Evolutionary conservation across 495 filamentous ascomycete species (phyloP).

Genomic region (Daldinia loculata): DNA sequence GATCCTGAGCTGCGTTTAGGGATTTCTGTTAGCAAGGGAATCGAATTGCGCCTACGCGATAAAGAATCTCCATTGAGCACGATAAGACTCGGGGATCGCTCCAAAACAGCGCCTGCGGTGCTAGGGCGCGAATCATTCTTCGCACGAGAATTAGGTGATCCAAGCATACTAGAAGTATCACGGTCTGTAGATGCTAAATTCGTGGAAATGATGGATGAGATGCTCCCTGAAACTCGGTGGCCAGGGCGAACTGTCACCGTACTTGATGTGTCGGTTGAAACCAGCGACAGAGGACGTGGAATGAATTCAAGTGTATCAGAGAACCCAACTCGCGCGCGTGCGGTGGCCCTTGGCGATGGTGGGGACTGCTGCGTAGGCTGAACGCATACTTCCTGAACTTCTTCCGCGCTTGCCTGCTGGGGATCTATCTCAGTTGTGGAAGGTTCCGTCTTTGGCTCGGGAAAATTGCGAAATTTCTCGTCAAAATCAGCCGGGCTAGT

Average conservation of each 20-base stretch:
- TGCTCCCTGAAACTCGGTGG: constrained; percentile 70
- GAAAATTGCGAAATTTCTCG: constrained; percentile 49
- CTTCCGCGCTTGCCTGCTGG: constrained; percentile 9
- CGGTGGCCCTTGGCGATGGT: constrained; percentile 49
- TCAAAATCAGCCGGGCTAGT: constrained; percentile 67
- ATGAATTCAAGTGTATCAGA: constrained; percentile 72
- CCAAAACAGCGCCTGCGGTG: constrained; percentile 62
- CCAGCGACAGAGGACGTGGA: constrained; percentile 74
- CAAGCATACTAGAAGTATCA: constrained; percentile 42
- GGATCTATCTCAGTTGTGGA: constrained; percentile 9
- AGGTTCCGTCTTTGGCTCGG: constrained; percentile 36
- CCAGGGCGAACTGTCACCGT: constrained; percentile 68
- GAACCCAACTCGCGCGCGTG: constrained; percentile 65
- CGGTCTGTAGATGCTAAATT: constrained; percentile 51
- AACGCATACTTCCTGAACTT: constrained; percentile 25
- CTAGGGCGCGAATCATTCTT: constrained; percentile 56
- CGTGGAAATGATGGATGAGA: constrained; percentile 67
- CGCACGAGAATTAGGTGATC: constrained; percentile 43
- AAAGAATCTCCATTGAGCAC: constrained; percentile 46
- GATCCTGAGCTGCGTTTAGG: constrained; percentile 41
- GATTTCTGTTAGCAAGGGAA: constrained; percentile 54
- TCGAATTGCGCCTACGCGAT: constrained; percentile 59
- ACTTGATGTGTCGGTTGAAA: constrained; percentile 78
- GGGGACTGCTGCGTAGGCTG: constrained; percentile 37
- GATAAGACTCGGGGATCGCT: constrained; percentile 53